Evolutionary conservation across 345 rosid genomes (phyloP).

Genomic region (Citrus reticulata): DNA sequence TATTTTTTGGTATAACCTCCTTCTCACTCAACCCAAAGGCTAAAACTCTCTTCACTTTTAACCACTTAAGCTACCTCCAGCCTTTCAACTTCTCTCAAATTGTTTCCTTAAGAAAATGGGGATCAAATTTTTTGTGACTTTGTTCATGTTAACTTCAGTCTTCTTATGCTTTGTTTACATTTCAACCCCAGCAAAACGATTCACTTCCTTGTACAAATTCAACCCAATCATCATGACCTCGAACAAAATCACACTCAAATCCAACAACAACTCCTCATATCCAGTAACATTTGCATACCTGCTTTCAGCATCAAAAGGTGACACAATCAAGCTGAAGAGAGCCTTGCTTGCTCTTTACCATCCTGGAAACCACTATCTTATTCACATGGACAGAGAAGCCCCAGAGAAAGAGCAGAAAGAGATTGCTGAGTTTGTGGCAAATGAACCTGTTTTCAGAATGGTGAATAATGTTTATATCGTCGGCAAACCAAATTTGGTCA

Average conservation of each 20-base stretch:
- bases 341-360: slow-evolving; percentile 67
- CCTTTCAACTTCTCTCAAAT: neutral
- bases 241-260: slow-evolving; percentile 20
- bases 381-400: slow-evolving; percentile 73
- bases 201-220: slow-evolving; percentile 32
- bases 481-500: slow-evolving; percentile 73
- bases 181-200: slow-evolving; percentile 36
- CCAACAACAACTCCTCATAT: slow-evolving; percentile 39
- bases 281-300: slow-evolving; percentile 76
- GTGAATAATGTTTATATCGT: slow-evolving; percentile 81
- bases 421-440: slow-evolving; percentile 49
- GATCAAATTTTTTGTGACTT: slow-evolving; percentile 49
- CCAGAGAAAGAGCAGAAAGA: slow-evolving; percentile 50
- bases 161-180: slow-evolving; percentile 46
- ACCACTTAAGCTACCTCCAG: slow-evolving; percentile 8
- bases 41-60: neutral
- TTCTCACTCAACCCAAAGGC: neutral
- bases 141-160: slow-evolving; percentile 47
- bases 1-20: neutral
- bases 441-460: slow-evolving; percentile 45
- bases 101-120: slow-evolving; percentile 32
- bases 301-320: slow-evolving; percentile 81
- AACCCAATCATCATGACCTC: slow-evolving; percentile 34
- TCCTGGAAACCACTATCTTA: slow-evolving; percentile 70
- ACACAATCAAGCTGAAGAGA: slow-evolving; percentile 51